These are phyloP conservation scores for Chaetomidium leptoderma DNA, from an alignment of 495 filamentous ascomycete species.

Conservation along the genomic window DNA sequence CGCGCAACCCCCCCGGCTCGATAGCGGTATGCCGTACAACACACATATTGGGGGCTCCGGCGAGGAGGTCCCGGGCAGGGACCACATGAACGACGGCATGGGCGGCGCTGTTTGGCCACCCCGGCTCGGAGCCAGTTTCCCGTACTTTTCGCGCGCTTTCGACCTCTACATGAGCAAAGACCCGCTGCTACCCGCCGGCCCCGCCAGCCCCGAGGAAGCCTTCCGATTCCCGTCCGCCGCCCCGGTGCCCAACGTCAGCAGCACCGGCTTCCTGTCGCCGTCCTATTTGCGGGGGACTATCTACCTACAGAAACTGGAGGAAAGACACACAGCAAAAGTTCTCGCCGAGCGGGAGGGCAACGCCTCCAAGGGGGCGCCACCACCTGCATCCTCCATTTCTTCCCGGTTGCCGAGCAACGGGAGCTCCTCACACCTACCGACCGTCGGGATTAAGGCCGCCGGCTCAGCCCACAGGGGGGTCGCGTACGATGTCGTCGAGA, in stretches of 20 bases:
- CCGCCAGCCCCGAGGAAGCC: conserved; percentile 22
- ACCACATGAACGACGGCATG: not conserved
- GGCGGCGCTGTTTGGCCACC: conserved; percentile 35
- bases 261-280: conserved; percentile 61
- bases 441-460: conserved; percentile 47
- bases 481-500: conserved; percentile 82
- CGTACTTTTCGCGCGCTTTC: conserved; percentile 60
- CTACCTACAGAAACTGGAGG: conserved; percentile 69
- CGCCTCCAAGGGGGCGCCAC: not conserved
- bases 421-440: conserved; percentile 39
- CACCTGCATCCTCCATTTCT: not conserved
- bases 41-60: conserved; percentile 3
- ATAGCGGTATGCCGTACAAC: conserved; percentile 17
- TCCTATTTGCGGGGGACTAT: conserved; percentile 76
- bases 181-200: conserved; percentile 23
- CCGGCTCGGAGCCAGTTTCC: conserved; percentile 40
- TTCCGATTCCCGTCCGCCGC: conserved; percentile 16
- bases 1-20: conserved; percentile 12
- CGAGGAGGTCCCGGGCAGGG: conserved; percentile 3
- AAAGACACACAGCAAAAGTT: conserved; percentile 59
- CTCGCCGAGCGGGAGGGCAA: conserved; percentile 29
- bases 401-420: conserved; percentile 56
- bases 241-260: conserved; percentile 26
- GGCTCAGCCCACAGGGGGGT: conserved; percentile 67
- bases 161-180: conserved; percentile 42